Evolutionary conservation across 2,329 filamentous ascomycete species (phyloP), one percentile per base, ranked within the genome.

Genomic region (Diplodia intermedia): DNA sequence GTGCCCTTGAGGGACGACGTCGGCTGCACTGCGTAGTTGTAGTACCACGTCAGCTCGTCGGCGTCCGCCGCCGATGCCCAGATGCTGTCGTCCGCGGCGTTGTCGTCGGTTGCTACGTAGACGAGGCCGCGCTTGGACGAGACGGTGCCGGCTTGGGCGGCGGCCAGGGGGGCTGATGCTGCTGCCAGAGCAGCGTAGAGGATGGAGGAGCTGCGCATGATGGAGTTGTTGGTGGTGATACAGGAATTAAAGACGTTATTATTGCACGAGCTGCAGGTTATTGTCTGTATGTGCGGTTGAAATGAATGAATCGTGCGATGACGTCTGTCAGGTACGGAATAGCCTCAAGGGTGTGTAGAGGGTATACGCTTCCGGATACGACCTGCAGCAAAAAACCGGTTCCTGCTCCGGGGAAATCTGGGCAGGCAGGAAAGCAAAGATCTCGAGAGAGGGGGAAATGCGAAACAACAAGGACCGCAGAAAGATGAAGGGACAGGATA

Each of bases 41-140:
- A 95, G 83, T 95, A 95, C 92, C 92, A 95, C 3, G 88, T 90
- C 67, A 94, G 79, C 52, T 88, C 86, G 20, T 85, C 86, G 47
- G 82, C 83, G 6, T 81, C 65, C 3, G 57, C 40, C 18, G 50
- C 50, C 53, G 82, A 77, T 60, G 12, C 80, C 90, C 91, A 94
- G 73, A 90, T 82, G 56, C 83, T 76, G 79, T 92, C 87, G 79
- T 94, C 91, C 18, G 81, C 69, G 0, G 87, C 83, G 68, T 84
- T 80, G 0, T 85, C 75, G 5, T 79, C 70, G 69, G 88, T 86
- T 7, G 87, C 84, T 20, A 91, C 86, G 78, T 89, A 91, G 74
- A 88, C 86, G 65, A 95, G 89, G 33, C 91, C 91, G 72, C 92
- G 90, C 78, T 94, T 94, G 18, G 82, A 73, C 6, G 85, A 84